Evolutionary conservation across 345 rosid genomes (phyloP), one percentile per base, ranked within the genome.

Genomic region (Isatis tinctoria): DNA sequence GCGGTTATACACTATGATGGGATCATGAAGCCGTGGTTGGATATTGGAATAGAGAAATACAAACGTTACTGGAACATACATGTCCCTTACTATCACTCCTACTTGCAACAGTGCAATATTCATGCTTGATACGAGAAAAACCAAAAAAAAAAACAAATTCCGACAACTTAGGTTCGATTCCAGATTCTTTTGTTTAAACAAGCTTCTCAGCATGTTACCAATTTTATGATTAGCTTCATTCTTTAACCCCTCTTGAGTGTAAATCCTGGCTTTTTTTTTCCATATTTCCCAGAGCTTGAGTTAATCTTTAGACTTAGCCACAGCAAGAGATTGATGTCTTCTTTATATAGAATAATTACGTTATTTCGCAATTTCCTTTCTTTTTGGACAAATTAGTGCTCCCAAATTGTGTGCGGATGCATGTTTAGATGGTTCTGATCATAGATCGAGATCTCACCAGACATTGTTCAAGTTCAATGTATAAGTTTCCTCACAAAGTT

Each of bases 11-110:
- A 95, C 78, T 95, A 82, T 32, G 88, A 90, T 48, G 99, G 99
- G 59, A 79, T 87, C 72, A 86, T 83, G 97, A 92, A 95, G 81
- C 99, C 99, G 10, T 95, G 99, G 99, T 81, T 90, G 60, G 97
- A 95, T 37, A 87, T 90, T 4, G 99, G 88, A 67, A 80, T 90
- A 68, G 76, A 73, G 4, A 85, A 85, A 80, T 89, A 88, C 74
- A 95, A 85, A 80, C 78, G 78, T 45, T 85, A 87, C 64, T 95
- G 99, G 99, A 84, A 82, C 80, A 80, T 67, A 49, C 84, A 87
- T 67, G 70, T 95, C 39, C 84, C 82, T 5, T 84, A 78, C 70
- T 75, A 82, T 54, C 79, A 85, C 67, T 82, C 84, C 35, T 74
- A 74, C 75, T 76, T 88, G 76, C 93, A 82, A 70, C 87, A 75